A percentile compares a stretch with the other conserved stretches of the same genome.
Conservation (phyloP, 768 basidiomycete genomes). For the Kwoniella europaea region DNA sequence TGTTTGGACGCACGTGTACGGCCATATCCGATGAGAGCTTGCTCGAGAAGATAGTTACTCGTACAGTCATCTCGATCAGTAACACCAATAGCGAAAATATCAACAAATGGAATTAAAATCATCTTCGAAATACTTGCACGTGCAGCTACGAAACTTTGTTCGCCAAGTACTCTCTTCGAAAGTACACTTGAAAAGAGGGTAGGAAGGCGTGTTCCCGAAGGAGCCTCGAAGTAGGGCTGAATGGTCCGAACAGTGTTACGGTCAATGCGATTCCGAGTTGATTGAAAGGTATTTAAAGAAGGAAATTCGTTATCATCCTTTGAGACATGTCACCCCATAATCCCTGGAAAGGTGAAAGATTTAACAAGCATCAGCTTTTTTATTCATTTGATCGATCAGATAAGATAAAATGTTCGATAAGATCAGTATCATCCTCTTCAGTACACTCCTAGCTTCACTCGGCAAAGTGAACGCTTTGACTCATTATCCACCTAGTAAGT, state of each 20-base stretch:
- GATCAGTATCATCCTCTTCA: conserved; percentile 8
- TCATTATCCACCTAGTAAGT: conserved; percentile 23
- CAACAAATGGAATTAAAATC: neutral
- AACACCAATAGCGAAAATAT: neutral
- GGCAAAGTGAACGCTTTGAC: conserved; percentile 13
- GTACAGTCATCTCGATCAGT: too few species aligned
- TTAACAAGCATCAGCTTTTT: too few species aligned
- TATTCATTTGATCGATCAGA: neutral
- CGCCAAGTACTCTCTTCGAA: neutral
- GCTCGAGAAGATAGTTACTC: too few species aligned
- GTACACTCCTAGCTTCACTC: neutral
- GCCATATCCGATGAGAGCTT: too few species aligned
- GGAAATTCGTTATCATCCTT: too few species aligned
- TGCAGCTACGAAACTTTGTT: neutral
- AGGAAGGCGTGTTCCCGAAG: neutral
- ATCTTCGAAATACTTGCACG: neutral
- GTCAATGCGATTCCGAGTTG: neutral
- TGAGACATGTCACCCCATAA: neutral
- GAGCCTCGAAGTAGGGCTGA: too few species aligned
- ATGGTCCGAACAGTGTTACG: too few species aligned
- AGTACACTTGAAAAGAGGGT: neutral
- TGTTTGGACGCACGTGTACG: too few species aligned
- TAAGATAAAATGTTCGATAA: conserved; percentile 13
- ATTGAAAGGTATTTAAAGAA: neutral
- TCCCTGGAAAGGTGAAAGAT: neutral